Conservation (phyloP, 2,329 filamentous ascomycete species). For the Trichoderma gracile region DNA sequence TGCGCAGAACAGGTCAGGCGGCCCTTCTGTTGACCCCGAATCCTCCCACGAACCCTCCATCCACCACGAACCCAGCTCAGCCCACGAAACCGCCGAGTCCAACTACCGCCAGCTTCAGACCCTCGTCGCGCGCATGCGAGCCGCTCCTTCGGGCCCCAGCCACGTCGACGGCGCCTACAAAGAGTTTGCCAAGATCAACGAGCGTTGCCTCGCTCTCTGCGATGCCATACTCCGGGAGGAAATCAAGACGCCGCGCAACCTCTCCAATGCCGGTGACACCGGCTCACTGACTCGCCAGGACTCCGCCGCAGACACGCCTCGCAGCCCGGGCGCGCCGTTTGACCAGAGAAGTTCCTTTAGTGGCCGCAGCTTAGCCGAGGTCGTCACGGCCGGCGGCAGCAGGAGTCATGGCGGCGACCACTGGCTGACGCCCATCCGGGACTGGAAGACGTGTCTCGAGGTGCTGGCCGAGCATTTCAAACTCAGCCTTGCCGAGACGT, state of each 20-base stretch:
- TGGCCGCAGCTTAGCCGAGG: conserved; percentile 39
- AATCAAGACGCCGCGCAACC: conserved; percentile 35
- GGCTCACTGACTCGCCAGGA: conserved; percentile 34
- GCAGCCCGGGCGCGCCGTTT: conserved; percentile 35
- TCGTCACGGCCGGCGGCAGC: conserved; percentile 33
- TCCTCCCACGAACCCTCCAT: conserved; percentile 35
- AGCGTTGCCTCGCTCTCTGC: conserved; percentile 45
- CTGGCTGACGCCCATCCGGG: conserved; percentile 44
- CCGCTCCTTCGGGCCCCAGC: conserved; percentile 37
- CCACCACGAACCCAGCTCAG: conserved; percentile 33
- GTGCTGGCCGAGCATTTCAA: conserved; percentile 45
- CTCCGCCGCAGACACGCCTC: conserved; percentile 37
- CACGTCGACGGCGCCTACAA: conserved; percentile 49
- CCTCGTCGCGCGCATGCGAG: conserved; percentile 41
- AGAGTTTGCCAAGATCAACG: conserved; percentile 46
- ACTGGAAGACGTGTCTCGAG: conserved; percentile 49
- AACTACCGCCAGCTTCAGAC: conserved; percentile 41
- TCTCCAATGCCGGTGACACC: conserved; percentile 30
- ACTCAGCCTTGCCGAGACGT: conserved; percentile 47
- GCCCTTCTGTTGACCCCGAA: conserved; percentile 31
- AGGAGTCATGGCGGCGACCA: conserved; percentile 35
- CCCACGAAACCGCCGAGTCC: conserved; percentile 37
- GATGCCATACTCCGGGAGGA: conserved; percentile 45
- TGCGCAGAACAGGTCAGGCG: conserved; percentile 22
- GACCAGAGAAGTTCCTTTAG: conserved; percentile 44